Evolutionary conservation across 75 land plant genomes (phyloP).

Genomic region (Selaginella tamariscina): DNA sequence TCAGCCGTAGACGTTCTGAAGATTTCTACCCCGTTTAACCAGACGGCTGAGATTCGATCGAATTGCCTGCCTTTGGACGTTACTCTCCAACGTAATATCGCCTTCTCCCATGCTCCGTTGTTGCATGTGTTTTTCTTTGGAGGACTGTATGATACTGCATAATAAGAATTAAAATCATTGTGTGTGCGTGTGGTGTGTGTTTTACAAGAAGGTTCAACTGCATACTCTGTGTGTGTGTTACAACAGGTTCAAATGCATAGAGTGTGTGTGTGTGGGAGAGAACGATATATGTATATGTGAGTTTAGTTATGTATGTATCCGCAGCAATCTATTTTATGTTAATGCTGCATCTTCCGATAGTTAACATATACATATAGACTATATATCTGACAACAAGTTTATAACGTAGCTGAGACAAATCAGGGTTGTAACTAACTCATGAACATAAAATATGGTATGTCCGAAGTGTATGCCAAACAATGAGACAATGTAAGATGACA

Average conservation of each 20-base stretch:
- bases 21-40: slow-evolving; percentile 88
- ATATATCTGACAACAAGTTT: no score
- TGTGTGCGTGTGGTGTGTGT: background rate
- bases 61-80: slow-evolving; percentile 69
- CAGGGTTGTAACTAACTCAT: no score
- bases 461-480: background rate
- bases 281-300: no score
- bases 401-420: no score
- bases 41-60: slow-evolving; percentile 80
- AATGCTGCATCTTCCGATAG: no score
- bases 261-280: no score
- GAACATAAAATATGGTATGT: no score
- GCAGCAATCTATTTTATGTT: no score
- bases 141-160: slow-evolving; percentile 29
- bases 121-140: slow-evolving; percentile 25
- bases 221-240: background rate
- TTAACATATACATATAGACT: no score
- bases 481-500: slow-evolving; percentile 15
- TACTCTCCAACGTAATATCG: slow-evolving; percentile 57
- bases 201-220: background rate
- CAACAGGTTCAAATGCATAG: background rate
- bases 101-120: slow-evolving; percentile 26
- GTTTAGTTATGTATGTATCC: no score
- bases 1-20: slow-evolving; percentile 87
- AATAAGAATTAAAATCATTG: background rate